These are phyloP conservation scores for Stagonosporopsis tanaceti DNA, from an alignment of 2,329 filamentous ascomycete genomes.

Conservation along the genomic window DNA sequence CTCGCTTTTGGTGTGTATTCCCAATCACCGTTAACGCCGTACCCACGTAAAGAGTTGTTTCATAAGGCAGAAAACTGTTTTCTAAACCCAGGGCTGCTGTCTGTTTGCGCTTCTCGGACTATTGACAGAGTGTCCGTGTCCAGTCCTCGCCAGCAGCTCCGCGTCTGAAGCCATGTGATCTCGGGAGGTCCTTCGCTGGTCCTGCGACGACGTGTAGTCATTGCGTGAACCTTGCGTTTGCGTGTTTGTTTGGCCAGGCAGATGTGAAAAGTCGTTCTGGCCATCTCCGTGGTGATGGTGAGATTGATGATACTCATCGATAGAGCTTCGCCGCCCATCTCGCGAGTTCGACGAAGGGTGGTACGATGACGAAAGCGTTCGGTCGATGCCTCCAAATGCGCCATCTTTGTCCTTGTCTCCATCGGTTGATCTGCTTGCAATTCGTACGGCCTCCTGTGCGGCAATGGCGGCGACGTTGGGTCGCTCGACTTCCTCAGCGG, in stretches of 20 bases:
- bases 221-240: conserved; percentile 1
- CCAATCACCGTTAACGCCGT: not conserved
- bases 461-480: conserved; percentile 43
- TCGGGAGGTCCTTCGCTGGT: conserved; percentile 1
- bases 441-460: conserved; percentile 31
- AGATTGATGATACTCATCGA: conserved; percentile 1
- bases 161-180: conserved; percentile 18
- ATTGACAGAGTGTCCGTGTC: conserved; percentile 1
- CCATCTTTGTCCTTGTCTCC: conserved; percentile 3
- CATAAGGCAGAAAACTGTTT: not conserved
- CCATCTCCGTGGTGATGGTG: not conserved
- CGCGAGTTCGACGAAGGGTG: conserved; percentile 3
- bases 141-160: conserved; percentile 10
- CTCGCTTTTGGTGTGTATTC: not conserved
- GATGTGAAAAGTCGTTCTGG: conserved; percentile 1
- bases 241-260: conserved; percentile 7
- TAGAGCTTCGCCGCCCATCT: conserved; percentile 10
- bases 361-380: conserved; percentile 3
- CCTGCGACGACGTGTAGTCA: conserved; percentile 3
- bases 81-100: conserved; percentile 12
- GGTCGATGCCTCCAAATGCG: conserved; percentile 9
- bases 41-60: not conserved
- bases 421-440: not conserved
- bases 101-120: conserved; percentile 6
- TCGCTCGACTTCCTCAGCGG: conserved; percentile 37